Evolutionary conservation across 208 protist species (phyloP).

Genomic region (Leishmania major): DNA sequence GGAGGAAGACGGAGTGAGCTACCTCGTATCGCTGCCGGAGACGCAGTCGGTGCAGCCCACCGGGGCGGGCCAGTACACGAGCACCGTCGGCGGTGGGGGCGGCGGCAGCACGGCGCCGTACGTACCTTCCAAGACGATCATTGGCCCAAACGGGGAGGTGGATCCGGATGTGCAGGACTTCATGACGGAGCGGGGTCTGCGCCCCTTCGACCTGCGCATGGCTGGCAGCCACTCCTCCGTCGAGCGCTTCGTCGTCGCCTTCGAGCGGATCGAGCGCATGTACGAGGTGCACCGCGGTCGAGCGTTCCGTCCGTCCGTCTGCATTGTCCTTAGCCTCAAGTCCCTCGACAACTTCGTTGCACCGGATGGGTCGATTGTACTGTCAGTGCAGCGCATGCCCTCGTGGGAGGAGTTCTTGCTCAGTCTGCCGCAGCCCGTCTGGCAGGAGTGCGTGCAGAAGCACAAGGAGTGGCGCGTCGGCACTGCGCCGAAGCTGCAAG

Average conservation of each 20-base stretch:
- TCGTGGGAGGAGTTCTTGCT: conserved; percentile 83
- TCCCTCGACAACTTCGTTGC: conserved; percentile 68
- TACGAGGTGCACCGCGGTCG: conserved; percentile 80
- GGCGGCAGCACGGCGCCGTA: conserved; percentile 42
- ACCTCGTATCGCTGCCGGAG: conserved; percentile 85
- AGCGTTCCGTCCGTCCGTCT: conserved; percentile 66
- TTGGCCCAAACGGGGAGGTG: conserved; percentile 82
- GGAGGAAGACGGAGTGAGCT: conserved; percentile 63
- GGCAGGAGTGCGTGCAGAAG: conserved; percentile 69
- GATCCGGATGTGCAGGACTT: conserved; percentile 74
- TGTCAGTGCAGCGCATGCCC: conserved; percentile 63
- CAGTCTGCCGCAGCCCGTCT: conserved; percentile 65
- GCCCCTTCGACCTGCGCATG: conserved; percentile 86
- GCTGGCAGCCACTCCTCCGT: conserved; percentile 69
- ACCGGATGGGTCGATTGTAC: conserved; percentile 75
- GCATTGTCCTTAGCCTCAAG: conserved; percentile 66
- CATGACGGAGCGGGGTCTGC: conserved; percentile 71
- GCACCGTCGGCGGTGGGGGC: conserved; percentile 25
- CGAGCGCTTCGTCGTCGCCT: conserved; percentile 77
- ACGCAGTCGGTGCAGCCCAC: conserved; percentile 31
- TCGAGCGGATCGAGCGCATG: conserved; percentile 80
- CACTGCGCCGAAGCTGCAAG: conserved; percentile 62
- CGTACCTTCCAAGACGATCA: conserved; percentile 48
- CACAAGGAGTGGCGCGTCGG: conserved; percentile 79
- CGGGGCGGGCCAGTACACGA: conserved; percentile 22